Conservation (phyloP, 768 basidiomycete species). For the Plicaturopsis crispa region DNA sequence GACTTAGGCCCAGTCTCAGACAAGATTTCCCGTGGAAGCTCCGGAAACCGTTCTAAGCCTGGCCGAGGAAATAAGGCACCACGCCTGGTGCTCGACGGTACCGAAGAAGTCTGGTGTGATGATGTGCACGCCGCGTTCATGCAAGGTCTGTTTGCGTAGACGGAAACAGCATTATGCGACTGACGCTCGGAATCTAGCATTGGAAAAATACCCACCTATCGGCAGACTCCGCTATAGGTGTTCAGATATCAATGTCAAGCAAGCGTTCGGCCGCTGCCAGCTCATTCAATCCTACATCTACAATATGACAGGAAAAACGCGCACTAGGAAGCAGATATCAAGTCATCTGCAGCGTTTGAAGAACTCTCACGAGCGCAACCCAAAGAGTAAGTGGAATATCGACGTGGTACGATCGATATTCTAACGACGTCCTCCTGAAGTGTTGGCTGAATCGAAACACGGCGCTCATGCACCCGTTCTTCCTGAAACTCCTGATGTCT, state of each 20-base stretch:
- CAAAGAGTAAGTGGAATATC: slow-evolving; percentile 18
- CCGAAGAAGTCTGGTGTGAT: too few relatives aligned
- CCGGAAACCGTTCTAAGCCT: neutral
- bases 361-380: slow-evolving; percentile 23
- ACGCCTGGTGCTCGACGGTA: too few relatives aligned
- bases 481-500: neutral
- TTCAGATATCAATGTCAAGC: slow-evolving; percentile 6
- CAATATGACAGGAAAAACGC: slow-evolving; percentile 28
- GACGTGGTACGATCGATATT: neutral
- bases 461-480: neutral
- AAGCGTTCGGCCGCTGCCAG: slow-evolving; percentile 28
- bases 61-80: slow-evolving; percentile 20
- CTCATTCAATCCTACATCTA: slow-evolving; percentile 30
- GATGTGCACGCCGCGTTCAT: slow-evolving; percentile 27
- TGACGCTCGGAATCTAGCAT: slow-evolving; percentile 14
- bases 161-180: neutral
- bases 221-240: slow-evolving; percentile 27
- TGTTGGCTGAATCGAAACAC: slow-evolving; percentile 10
- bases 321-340: slow-evolving; percentile 31
- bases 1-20: too few relatives aligned
- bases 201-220: slow-evolving; percentile 25
- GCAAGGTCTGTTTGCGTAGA: slow-evolving; percentile 19
- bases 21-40: neutral
- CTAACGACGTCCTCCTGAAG: slow-evolving; percentile 8
- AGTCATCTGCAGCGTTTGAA: slow-evolving; percentile 31